Base-by-base conservation (phyloP, 225 moss, liverwort and hornwort genomes). In the Physcomitrium patens region DNA sequence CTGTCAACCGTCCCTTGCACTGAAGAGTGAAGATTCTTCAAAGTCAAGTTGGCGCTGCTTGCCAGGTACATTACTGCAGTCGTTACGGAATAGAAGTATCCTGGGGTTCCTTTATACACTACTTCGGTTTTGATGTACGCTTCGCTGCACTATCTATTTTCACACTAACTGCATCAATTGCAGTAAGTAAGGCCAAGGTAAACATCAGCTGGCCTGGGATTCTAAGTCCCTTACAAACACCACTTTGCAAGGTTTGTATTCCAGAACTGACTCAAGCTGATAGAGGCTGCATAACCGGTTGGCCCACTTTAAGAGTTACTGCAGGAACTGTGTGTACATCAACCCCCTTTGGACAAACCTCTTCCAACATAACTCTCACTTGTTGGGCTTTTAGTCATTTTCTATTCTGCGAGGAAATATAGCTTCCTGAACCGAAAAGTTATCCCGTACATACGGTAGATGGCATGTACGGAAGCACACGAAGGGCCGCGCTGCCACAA, bases 301-400 rank as follows among this genome's bases (percentile, higher is more conserved):
- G 80, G 80, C 75, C 65, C 69, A 65, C 37, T 12, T 46, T 62
- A 37, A 53, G 62, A 46, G 46, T 70, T 80, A 49, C 70, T 75
- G 69, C 69, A 74, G 75, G 67, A 51, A 67, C 64, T 60, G 45
- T 26, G 43, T 48, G 5, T 37, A 37, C 2, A 37, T 37, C 31
- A 37, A 44, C 22, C 24, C 53, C 42, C 14, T 14, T 10, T 23
- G 61, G 69, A 75, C 61, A 76, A 65, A 80, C 75, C 75, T 70
- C 10, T 24, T 12, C 14, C 61, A 22, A 17, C 13, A 37, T 4
- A 7, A 37, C 12, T 31, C 9, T 47, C 37, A 9, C 37, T 37
- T 37, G 31, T 37, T 37, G 31, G 31, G 7, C 4, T 16, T 52
- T 44, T 53, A 1, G 0, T 0, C 19, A 23, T 22, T 47, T 23